phyloP scores from a whole-genome alignment of 2,329 filamentous ascomycete species.

The Aspergillus luchuensis region DNA sequence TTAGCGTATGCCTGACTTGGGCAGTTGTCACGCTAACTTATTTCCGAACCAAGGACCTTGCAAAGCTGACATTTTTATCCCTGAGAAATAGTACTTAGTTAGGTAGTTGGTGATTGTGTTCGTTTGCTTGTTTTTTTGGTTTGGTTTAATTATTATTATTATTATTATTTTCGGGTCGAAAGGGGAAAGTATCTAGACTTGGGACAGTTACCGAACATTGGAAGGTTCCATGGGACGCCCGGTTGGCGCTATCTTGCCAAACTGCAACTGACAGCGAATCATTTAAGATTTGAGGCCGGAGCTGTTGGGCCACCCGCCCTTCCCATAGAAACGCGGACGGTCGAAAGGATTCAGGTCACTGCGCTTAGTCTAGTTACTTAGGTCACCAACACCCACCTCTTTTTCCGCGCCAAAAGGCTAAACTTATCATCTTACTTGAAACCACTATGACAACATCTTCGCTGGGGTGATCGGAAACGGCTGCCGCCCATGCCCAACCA shows the following conservation, averaged over 20 bases:
- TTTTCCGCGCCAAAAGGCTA: background rate
- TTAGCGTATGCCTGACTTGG: background rate
- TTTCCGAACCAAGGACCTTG: no score
- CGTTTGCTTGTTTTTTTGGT: no score
- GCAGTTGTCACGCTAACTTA: background rate
- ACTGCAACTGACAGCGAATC: background rate
- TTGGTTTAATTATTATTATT: no score
- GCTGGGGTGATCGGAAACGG: background rate
- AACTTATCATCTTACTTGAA: constrained; percentile 4
- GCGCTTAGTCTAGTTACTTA: background rate
- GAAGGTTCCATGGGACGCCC: constrained; percentile 4
- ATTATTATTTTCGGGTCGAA: no score
- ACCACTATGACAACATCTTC: constrained; percentile 7
- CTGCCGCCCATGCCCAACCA: constrained; percentile 1
- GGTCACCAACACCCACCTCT: background rate
- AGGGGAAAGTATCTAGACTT: background rate
- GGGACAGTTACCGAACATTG: background rate
- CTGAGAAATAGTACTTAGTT: no score
- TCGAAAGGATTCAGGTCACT: background rate
- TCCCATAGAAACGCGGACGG: no score
- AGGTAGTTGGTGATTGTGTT: no score
- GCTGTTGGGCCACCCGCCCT: background rate
- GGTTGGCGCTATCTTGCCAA: background rate
- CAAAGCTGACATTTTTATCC: no score
- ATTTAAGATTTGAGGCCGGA: background rate